Evolutionary conservation across 2,329 filamentous ascomycete species (phyloP), one percentile per base, ranked within the genome.

Genomic region (Talaromyces sp.): DNA sequence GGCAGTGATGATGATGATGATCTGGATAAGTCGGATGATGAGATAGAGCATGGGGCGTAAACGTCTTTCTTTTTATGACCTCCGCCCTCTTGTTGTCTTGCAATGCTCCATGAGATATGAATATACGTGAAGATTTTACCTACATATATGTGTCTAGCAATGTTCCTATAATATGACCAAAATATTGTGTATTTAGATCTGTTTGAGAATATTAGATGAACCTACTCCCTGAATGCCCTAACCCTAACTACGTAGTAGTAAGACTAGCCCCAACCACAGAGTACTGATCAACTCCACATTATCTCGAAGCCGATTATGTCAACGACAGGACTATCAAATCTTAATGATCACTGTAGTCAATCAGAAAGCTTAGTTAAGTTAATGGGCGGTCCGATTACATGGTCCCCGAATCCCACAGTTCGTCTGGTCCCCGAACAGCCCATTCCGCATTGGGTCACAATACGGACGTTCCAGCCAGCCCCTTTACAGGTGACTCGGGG

Each of bases 11-110:
- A 71, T 17, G 58, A 56, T n/a, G 58, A 57, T 37, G 70, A 70
- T 33, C 73, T 72, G 33, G 70, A 74, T 53, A 76, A 78, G 51
- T 75, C 74, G 5, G 78, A 80, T 55, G 78, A 80, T 11, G 77
- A 79, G 22, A 78, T 76, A 7, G 67, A 59, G 25, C 41, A 41
- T 11, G 57, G 37, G 2, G 57, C 37, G 2, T 59, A 50, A 59
- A 56, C 17, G 19, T 17, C 7, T 28, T 25, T 21, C 28, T 15
- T 21, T 46, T 33, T 13, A 48, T 33, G 28, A 25, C 28, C 19
- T 35, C 4, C 2, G 28, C 45, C 28, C 19, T 35, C 4, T 2
- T 17, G n/a, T 2, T 35, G 28, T 19, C 13, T 48, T 9, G 1
- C 25, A 10, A 5, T 46, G 43, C 43, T 46, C 25, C 25, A 46